Evolutionary conservation across 306 rosid species (phyloP), one percentile per base, ranked within the genome.

Genomic region (Vachellia pachyceras): DNA sequence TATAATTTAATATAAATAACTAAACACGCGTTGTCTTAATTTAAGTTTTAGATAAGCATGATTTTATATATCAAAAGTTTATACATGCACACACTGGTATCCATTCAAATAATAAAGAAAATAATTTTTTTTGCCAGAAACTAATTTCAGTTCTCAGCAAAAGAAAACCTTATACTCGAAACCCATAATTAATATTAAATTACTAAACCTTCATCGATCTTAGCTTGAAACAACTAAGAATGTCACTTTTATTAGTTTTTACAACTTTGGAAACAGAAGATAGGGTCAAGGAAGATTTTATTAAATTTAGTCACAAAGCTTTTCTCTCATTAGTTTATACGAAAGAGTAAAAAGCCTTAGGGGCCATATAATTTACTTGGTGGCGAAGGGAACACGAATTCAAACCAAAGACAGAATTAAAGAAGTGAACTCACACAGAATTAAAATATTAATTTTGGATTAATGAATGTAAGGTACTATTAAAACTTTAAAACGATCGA

Each of bases 311-410:
- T 41, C 35, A 68, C 35, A n/a, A n/a, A 39, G 8, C 18, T 68
- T n/a, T 40, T 9, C 33, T 18, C 17, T 44, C 36, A 44, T 69
- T 42, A 10, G 36, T 17, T 29, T 29, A n/a, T n/a, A n/a, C n/a
- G n/a, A n/a, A n/a, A n/a, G n/a, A n/a, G n/a, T n/a, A 37, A 37
- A 37, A 37, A 42, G 13, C 3, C 46, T 42, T 10, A 42, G 46
- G 54, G 45, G 68, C 36, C 69, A 29, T 29, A 63, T 45, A 36
- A 17, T 42, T 25, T 71, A 83, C 79, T 83, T 72, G 49, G 80
- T 70, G 69, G 70, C 15, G 87, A 84, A 84, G 74, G 76, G 72
- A 77, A 80, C 70, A 82, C 74, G 75, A 57, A 69, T 71, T 61
- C 60, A 37, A 45, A 3, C 18, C 75, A 54, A 73, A 77, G 52